Evolutionary conservation across 306 rosid genomes (phyloP), one percentile per base, ranked within the genome.

Genomic region (Casuarina equisetifolia): DNA sequence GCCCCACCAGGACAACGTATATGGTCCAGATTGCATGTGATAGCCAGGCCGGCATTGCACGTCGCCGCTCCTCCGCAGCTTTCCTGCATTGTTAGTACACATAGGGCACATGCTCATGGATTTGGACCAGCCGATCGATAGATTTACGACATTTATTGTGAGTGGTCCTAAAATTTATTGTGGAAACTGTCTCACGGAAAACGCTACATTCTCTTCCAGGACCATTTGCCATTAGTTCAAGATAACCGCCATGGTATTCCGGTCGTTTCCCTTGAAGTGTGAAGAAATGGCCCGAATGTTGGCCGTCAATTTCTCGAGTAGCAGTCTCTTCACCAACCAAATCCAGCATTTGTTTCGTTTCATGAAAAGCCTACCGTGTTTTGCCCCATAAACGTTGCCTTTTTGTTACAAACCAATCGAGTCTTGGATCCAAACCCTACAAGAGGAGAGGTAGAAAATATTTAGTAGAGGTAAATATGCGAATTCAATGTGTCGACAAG

Each of bases 21-120:
- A 80, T 87, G 96, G 98, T 84, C 98, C 93, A 91, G 82, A 81
- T 75, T 2, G 70, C 90, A 86, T 80, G 89, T 82, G 92, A 81
- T 44, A 77, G 57, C 76, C 78, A 73, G 66, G 83, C 81, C 76
- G 55, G 78, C 74, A 73, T 66, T 79, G 69, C 86, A 79, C 73
- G 85, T 70, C 73, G 76, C 64, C 58, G 48, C 77, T 73, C 80
- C 69, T 64, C 25, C 53, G 71, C 55, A 70, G 78, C 88, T 82
- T 80, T 81, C 73, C 49, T 62, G 46, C 17, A 40, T 71, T 78
- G 70, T 74, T 64, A 72, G 57, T 62, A 83, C 83, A 79, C 82
- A 80, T 78, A 83, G 84, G 76, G 87, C 86, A 82, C 79, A 84
- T 86, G 87, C 63, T 72, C 71, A 19, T 58, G 64, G 66, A 81